Conservation (phyloP, 2,329 filamentous ascomycete genomes). For the Diaporthe citri region DNA sequence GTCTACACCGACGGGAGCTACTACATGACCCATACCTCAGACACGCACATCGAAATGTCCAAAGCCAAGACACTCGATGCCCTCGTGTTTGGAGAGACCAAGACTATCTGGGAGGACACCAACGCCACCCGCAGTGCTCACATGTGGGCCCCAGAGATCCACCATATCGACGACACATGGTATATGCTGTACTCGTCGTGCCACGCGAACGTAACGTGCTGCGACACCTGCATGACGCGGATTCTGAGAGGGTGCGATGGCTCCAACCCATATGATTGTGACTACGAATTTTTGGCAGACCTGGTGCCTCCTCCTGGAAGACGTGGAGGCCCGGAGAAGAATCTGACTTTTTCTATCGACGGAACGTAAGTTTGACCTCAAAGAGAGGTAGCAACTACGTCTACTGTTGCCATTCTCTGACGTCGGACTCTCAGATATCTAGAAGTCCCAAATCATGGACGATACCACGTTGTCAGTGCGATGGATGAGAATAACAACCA, state of each 20-base stretch:
- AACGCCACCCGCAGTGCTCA: constrained; percentile 23
- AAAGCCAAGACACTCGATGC: constrained; percentile 1
- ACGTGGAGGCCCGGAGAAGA: constrained; percentile 8
- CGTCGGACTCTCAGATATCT: neutral
- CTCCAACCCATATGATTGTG: neutral
- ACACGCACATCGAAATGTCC: constrained; percentile 9
- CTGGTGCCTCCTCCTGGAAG: constrained; percentile 18
- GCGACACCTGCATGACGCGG: constrained; percentile 37
- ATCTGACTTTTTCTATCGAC: constrained; percentile 9
- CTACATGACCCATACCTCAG: constrained; percentile 25
- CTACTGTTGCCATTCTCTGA: fast-evolving
- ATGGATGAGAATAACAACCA: constrained; percentile 35
- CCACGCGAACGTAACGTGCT: constrained; percentile 33
- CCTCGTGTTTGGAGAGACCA: constrained; percentile 13
- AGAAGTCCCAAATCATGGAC: constrained; percentile 25
- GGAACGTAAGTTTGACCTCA: neutral
- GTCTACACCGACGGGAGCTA: constrained; percentile 11
- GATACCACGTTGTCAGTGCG: constrained; percentile 39
- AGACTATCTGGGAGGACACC: constrained; percentile 2
- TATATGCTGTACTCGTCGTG: constrained; percentile 43
- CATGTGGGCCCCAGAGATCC: constrained; percentile 42
- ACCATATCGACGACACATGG: constrained; percentile 42
- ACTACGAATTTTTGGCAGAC: constrained; percentile 10
- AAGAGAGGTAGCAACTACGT: neutral
- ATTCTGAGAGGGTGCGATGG: constrained; percentile 2